A percentile compares a stretch with the other conserved stretches of the same genome.
Evolutionary conservation across 768 basidiomycete species (phyloP).

Genomic region (Favolaschia claudopus): DNA sequence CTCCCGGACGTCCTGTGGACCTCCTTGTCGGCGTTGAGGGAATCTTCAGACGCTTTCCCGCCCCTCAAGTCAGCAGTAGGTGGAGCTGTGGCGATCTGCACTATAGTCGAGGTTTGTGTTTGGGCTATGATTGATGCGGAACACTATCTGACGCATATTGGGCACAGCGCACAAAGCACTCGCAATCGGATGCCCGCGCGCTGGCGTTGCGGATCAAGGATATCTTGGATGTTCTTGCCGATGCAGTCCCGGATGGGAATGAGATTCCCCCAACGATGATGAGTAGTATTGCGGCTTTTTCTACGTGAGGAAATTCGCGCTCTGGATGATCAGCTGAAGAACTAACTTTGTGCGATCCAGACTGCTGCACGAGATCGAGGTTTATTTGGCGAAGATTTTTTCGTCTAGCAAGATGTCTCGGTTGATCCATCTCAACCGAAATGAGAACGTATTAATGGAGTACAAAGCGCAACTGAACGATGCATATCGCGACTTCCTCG

Average conservation of each 20-base stretch:
- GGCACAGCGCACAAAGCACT: background rate
- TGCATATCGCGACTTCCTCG: background rate
- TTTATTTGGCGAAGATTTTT: background rate
- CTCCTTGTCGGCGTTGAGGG: background rate
- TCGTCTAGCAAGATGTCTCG: background rate
- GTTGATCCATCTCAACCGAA: background rate
- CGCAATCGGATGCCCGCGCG: background rate
- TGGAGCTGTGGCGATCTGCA: background rate
- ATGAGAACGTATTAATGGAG: background rate
- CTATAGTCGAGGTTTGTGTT: background rate
- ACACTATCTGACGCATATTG: too few species aligned
- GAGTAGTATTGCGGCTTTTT: background rate
- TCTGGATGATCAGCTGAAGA: background rate
- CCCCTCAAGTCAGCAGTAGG: background rate
- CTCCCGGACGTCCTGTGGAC: background rate
- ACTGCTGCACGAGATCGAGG: background rate
- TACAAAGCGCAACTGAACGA: background rate
- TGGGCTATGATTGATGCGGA: too few species aligned
- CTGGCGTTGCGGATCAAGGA: background rate
- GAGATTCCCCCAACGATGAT: background rate
- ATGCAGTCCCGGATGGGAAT: background rate
- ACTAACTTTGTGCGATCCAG: background rate
- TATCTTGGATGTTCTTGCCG: constrained; percentile 1
- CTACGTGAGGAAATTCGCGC: background rate
- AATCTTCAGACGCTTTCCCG: background rate